Base-by-base conservation (phyloP, 345 rosid species). In the Cardamine chenopodiifolia region DNA sequence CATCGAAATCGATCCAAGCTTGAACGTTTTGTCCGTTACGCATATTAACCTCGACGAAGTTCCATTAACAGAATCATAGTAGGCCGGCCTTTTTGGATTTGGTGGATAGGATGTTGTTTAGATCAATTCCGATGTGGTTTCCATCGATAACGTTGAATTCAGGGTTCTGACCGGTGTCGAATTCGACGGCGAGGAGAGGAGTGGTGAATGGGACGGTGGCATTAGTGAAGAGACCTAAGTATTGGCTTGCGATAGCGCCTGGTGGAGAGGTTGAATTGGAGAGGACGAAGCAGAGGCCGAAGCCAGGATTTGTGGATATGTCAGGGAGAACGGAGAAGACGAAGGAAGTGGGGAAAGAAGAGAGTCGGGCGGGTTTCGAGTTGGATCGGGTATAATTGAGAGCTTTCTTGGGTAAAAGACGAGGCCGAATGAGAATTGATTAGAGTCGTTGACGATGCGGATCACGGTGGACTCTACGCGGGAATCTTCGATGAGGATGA, bases 1-100 rank as follows among this genome's bases (percentile, higher is more conserved):
- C 95, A 25, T 90, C 85, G 32, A 93, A 89, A 47, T 93, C 98
- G 45, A 93, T 85, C 98, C 98, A 93, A 13, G 97, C 98, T 6
- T 55, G 91, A 8, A 93, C 58, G 67, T 90, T 93, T 72, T 82
- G 85, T 6, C 98, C 97, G 1, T 56, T 84, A 40, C 87, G 86
- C 97, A 93, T 89, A 18, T 77, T 71, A 7, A 90, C 73, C 0
- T 84, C 71, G 26, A 93, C 85, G 37, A 90, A 84, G 20, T 80
- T 5, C 87, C 90, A 13, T 75, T 74, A 26, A 34, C 53, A 4
- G 95, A 84, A 72, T 78, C 78, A 20, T 84, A 88, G 79, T 88
- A 93, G 7, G 7, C 86, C 92, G 14, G 93, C 95, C 5, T 86
- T 0, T 0, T 14, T 76, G 0, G 82, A 62, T 35, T 15, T 29